Evolutionary conservation across 2,329 filamentous ascomycete genomes (phyloP).

Genomic region (Uncinocarpus reesii): DNA sequence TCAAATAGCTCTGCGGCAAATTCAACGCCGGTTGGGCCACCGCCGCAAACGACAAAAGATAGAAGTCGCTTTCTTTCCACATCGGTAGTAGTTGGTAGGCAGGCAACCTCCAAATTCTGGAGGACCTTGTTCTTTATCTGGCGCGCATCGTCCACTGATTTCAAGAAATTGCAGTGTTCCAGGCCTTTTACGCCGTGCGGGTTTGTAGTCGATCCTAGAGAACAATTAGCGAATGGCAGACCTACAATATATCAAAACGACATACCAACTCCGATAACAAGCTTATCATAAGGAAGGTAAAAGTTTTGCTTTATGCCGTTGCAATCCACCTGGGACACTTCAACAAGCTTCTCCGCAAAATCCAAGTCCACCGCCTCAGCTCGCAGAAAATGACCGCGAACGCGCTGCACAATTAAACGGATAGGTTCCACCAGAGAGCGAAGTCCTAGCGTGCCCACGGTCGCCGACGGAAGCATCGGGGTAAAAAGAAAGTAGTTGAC

Average conservation of each 20-base stretch:
- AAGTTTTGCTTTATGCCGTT: constrained; percentile 67
- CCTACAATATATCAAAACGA: too few relatives aligned
- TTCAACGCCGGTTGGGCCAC: constrained; percentile 91
- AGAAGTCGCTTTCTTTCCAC: constrained; percentile 76
- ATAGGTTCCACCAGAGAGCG: constrained; percentile 89
- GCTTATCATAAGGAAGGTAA: constrained; percentile 95
- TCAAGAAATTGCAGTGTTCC: constrained; percentile 88
- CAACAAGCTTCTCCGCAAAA: constrained; percentile 81
- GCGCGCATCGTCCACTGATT: constrained; percentile 86
- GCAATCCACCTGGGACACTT: constrained; percentile 63
- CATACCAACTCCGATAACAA: constrained; percentile 78
- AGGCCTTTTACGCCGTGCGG: constrained; percentile 91
- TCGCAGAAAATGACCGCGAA: constrained; percentile 81
- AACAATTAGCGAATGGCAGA: constrained; percentile 1
- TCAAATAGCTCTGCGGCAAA: constrained; percentile 96
- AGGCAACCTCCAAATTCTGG: constrained; percentile 79
- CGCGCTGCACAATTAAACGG: constrained; percentile 64
- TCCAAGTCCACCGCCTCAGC: constrained; percentile 81
- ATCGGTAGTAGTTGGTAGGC: constrained; percentile 82
- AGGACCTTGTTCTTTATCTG: constrained; percentile 81
- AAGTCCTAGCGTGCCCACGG: constrained; percentile 86
- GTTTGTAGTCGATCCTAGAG: constrained; percentile 68
- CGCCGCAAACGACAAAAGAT: constrained; percentile 92
- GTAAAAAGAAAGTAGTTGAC: constrained; percentile 97
- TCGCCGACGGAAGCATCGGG: constrained; percentile 93